phyloP scores from a whole-genome alignment of 345 rosid species.

The Rhodomyrtus tomentosa region DNA sequence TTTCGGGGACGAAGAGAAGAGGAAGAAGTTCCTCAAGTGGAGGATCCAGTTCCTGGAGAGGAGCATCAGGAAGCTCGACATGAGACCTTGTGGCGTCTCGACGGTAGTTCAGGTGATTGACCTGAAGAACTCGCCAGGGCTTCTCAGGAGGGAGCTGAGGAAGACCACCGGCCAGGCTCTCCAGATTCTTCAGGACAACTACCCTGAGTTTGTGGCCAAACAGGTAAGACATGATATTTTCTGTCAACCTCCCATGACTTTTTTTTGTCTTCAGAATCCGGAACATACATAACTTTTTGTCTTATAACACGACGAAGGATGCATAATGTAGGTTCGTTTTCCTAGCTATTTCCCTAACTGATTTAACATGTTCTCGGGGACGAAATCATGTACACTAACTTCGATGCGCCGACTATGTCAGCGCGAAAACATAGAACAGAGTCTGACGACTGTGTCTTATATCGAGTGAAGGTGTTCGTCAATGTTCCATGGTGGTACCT shows the following conservation, averaged over 20 bases:
- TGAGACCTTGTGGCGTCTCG: slow-evolving; percentile 46
- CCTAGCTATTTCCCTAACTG: too few species aligned
- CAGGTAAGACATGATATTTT: slow-evolving; percentile 21
- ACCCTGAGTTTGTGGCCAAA: slow-evolving; percentile 52
- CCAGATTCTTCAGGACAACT: slow-evolving; percentile 54
- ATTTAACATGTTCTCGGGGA: too few species aligned
- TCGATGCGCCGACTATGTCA: too few species aligned
- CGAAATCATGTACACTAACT: too few species aligned
- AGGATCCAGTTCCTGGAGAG: slow-evolving; percentile 76
- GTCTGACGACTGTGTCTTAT: neutral
- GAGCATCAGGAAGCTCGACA: slow-evolving; percentile 67
- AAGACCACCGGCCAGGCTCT: slow-evolving; percentile 57
- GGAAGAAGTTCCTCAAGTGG: slow-evolving; percentile 64
- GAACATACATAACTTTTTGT: too few species aligned
- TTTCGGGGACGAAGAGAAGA: slow-evolving; percentile 61
- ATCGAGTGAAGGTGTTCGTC: slow-evolving; percentile 37
- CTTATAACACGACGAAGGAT: too few species aligned
- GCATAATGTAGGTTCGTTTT: too few species aligned
- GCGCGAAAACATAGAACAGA: neutral
- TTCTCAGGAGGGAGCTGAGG: slow-evolving; percentile 52
- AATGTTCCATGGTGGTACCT: slow-evolving; percentile 84
- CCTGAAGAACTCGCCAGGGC: slow-evolving; percentile 69
- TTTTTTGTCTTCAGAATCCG: too few species aligned
- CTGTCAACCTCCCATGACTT: neutral
- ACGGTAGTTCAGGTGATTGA: slow-evolving; percentile 71